Base-by-base conservation (phyloP, 768 basidiomycete genomes). In the Dentipellis fragilis region DNA sequence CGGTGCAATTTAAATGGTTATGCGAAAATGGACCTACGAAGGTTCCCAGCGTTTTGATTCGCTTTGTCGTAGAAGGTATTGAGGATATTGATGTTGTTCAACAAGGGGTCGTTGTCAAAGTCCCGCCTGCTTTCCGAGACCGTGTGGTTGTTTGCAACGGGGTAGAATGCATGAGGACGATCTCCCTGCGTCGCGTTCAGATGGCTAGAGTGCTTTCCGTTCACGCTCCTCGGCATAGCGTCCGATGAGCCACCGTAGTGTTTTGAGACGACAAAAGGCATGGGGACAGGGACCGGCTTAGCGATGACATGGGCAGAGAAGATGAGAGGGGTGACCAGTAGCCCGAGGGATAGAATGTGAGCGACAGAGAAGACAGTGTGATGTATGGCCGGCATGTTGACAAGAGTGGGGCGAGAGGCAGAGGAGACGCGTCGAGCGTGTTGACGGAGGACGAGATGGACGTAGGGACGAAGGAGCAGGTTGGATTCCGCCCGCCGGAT, bases 361-460 rank as follows among this genome's bases (percentile, higher is more conserved):
- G 76, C 62, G 55, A 70, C 71, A 63, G 76, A 56, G 58, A 73
- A 64, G 57, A 75, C 55, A 60, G 70, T 66, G 59, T 70, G 73
- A 63, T 66, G 64, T 63, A 73, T 54, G 19, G 68, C 71, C 58
- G 69, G 63, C 71, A 73, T 71, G 49, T 23, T 52, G 50, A 51
- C 19, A n/a, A 52, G 45, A 35, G 52, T 48, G 8, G 39, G 52
- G 45, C 39, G 39, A 40, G 49, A 39, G 72, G 51, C 19, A 29
- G 10, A 21, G 47, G 17, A 1, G 16, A 39, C 59, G 59, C 54
- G 56, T 62, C 61, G 51, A 62, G 59, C 56, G 56, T 38, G 52
- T 9, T 19, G 51, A 22, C 5, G 39, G n/a, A 11, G 29, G 51
- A 53, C 52, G 21, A 40, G 22, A 56, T 37, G 51, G 38, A 54